Percentiles rank a stretch among this genome's conserved stretches.
These are phyloP conservation scores for Endotrypanum monterogeii DNA, from an alignment of 208 protist genomes.

Conservation along the genomic window DNA sequence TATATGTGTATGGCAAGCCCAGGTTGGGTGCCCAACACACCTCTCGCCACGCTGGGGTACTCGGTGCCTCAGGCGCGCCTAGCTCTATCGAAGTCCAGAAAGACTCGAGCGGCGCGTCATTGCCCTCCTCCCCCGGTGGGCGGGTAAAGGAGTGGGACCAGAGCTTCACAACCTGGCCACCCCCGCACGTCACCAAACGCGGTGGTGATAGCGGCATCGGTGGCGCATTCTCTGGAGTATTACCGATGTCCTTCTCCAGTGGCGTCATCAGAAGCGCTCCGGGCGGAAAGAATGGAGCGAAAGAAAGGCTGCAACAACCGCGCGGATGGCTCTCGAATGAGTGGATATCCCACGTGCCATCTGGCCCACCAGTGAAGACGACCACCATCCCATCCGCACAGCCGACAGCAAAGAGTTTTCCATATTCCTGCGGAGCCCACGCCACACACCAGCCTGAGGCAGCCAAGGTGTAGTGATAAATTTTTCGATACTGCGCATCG, in stretches of 20 bases:
- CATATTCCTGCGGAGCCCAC: slow-evolving; percentile 83
- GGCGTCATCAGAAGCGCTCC: slow-evolving; percentile 68
- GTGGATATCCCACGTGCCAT: slow-evolving; percentile 65
- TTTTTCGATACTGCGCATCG: slow-evolving; percentile 49
- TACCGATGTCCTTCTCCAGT: slow-evolving; percentile 47
- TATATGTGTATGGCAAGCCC: slow-evolving; percentile 81
- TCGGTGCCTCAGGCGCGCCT: slow-evolving; percentile 19
- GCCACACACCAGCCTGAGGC: slow-evolving; percentile 58
- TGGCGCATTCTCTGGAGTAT: slow-evolving; percentile 14
- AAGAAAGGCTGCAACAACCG: slow-evolving; percentile 63
- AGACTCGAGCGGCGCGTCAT: slow-evolving; percentile 30
- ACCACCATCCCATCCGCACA: slow-evolving; percentile 64
- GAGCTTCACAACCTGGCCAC: slow-evolving; percentile 48
- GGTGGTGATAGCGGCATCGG: slow-evolving; percentile 54
- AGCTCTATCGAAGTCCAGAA: slow-evolving; percentile 55
- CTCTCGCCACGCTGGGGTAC: slow-evolving; percentile 50
- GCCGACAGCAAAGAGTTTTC: slow-evolving; percentile 80
- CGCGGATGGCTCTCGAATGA: slow-evolving; percentile 54
- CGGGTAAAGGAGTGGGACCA: slow-evolving; percentile 57
- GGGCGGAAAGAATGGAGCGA: slow-evolving; percentile 68
- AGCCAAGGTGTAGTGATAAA: slow-evolving; percentile 54
- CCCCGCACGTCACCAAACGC: slow-evolving; percentile 83
- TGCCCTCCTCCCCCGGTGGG: slow-evolving; percentile 7
- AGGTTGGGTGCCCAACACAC: slow-evolving; percentile 84
- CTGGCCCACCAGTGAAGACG: slow-evolving; percentile 57